Base-by-base conservation (phyloP, 225 moss, liverwort and hornwort genomes). In the Bryum argenteum region DNA sequence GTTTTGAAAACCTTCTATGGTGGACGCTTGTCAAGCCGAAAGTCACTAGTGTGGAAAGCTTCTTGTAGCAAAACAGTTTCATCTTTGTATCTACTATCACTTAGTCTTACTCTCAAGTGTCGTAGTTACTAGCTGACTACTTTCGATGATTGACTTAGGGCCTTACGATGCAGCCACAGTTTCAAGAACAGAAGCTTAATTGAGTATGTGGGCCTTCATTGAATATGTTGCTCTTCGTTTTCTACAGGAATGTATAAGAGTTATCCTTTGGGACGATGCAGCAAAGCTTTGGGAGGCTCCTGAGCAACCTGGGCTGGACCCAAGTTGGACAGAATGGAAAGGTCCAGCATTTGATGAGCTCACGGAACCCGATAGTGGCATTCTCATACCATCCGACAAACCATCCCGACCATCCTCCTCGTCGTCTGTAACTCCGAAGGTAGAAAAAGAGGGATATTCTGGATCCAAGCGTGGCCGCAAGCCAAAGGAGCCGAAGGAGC, bases 301-400 rank as follows among this genome's bases (percentile, higher is more conserved):
- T 58, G 85, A 84, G 74, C 96, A 91, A 80, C 93, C 96, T 55
- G 93, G 85, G 73, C 90, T 96, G 53, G 96, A 96, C 71, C 91
- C 93, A 66, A 84, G 87, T 61, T 96, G 96, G 96, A 74, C 82
- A 28, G 78, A 90, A 24, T 96, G 96, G 96, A 96, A 96, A 79
- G 96, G 96, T 58, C 84, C 88, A 61, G 96, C 89, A 47, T 96
- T 96, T 81, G 87, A 89, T 57, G 85, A 88, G 66, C 73, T 85
- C 64, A 78, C 57, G 61, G 74, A 54, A 5, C 65, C 65, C 69
- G 89, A 88, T 44, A 80, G 70, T 54, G 80, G 75, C 54, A 67
- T 70, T 70, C 73, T 58, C 66, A 33, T 73, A 59, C 67, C 73
- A 73, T 62, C 69, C 78, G 80, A 83, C 45, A 80, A 80, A 71